These are phyloP conservation scores for Fusarium tanahbumbuense DNA, from an alignment of 2,329 filamentous ascomycete genomes.

Conservation along the genomic window DNA sequence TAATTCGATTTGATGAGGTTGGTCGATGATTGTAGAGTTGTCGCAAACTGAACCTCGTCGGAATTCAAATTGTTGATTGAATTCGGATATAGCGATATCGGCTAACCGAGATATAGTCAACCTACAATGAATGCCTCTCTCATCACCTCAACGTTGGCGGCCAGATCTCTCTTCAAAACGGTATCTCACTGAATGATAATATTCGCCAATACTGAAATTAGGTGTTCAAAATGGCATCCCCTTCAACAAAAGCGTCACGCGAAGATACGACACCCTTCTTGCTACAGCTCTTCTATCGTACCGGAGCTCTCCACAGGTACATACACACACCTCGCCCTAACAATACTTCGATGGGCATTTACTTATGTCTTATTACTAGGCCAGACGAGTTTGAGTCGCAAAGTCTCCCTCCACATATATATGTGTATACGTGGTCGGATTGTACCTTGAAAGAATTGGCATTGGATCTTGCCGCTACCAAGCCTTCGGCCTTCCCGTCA, in stretches of 20 bases:
- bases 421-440: slow-evolving; percentile 87
- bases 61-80: slow-evolving; percentile 30
- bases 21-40: neutral
- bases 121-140: slow-evolving; percentile 11
- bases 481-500: slow-evolving; percentile 74
- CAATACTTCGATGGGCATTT: neutral
- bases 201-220: neutral
- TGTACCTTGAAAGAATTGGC: slow-evolving; percentile 86
- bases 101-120: slow-evolving; percentile 25
- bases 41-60: neutral
- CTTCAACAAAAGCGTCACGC: slow-evolving; percentile 62
- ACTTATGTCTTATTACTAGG: slow-evolving; percentile 53
- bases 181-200: neutral
- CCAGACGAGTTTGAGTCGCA: slow-evolving; percentile 75
- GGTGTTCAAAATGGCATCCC: slow-evolving; percentile 27
- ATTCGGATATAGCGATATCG: slow-evolving; percentile 40
- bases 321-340: neutral
- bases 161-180: neutral
- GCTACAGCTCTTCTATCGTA: slow-evolving; percentile 85
- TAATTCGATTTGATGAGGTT: neutral
- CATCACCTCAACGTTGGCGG: neutral
- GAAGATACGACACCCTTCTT: slow-evolving; percentile 84
- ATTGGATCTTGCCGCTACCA: slow-evolving; percentile 76
- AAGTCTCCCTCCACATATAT: slow-evolving; percentile 73
- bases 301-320: slow-evolving; percentile 77